Conservation (phyloP, 352 stramenopile species). For the Phytophthora citricola region DNA sequence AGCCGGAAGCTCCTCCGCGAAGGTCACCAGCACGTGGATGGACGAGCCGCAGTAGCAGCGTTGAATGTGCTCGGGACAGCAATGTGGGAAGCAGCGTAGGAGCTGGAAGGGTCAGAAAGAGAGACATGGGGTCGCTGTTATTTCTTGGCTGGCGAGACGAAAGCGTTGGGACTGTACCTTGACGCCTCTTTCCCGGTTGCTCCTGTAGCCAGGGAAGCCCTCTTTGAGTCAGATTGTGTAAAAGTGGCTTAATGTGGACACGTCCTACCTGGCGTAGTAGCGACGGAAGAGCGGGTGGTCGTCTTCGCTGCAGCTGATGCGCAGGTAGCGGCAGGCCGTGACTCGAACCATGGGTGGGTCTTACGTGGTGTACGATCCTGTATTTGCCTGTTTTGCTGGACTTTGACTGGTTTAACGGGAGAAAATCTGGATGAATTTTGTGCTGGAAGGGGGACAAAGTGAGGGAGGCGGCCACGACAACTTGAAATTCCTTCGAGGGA, state of each 20-base stretch:
- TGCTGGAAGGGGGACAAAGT: no score
- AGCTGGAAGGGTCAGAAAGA: slow-evolving; percentile 16
- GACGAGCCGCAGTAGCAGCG: slow-evolving; percentile 55
- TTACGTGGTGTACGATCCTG: no score
- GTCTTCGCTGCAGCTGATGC: slow-evolving; percentile 33
- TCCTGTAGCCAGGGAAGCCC: no score
- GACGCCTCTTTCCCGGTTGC: no score
- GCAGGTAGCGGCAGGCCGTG: slow-evolving; percentile 26
- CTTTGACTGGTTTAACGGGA: background rate
- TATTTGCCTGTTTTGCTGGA: background rate
- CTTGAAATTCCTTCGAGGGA: no score
- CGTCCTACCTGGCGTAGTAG: slow-evolving; percentile 37
- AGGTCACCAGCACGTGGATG: slow-evolving; percentile 43
- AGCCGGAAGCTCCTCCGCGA: slow-evolving; percentile 13
- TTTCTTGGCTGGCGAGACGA: slow-evolving; percentile 12
- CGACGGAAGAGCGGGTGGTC: slow-evolving; percentile 42
- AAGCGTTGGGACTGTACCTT: no score
- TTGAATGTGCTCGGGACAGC: slow-evolving; percentile 45
- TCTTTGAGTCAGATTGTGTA: slow-evolving; percentile 1
- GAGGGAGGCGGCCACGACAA: no score
- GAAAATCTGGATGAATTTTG: background rate
- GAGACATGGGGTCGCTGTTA: slow-evolving; percentile 10
- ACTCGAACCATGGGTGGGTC: slow-evolving; percentile 19
- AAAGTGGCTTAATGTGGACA: slow-evolving; percentile 1
- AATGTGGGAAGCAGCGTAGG: slow-evolving; percentile 56